Evolutionary conservation across 2,329 filamentous ascomycete genomes (phyloP).

Genomic region (Sporothrix euskadiensis): DNA sequence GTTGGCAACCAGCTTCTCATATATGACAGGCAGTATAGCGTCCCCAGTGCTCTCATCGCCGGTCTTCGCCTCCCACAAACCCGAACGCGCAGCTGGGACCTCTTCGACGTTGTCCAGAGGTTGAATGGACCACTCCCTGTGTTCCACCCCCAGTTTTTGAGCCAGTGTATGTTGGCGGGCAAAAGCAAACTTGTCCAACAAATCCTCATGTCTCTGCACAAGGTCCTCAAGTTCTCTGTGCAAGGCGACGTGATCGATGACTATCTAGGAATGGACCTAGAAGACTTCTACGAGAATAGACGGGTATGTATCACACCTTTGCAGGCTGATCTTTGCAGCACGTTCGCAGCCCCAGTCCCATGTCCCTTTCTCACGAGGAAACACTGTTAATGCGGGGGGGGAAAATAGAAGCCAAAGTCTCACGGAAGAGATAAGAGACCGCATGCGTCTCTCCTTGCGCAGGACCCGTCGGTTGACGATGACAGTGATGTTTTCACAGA

Average conservation of each 20-base stretch:
- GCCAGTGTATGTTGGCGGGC: slow-evolving; percentile 80
- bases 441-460: slow-evolving; percentile 42
- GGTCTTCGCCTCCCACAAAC: slow-evolving; percentile 51
- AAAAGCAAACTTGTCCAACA: slow-evolving; percentile 71
- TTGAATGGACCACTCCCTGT: slow-evolving; percentile 85
- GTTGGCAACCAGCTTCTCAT: slow-evolving; percentile 90
- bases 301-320: slow-evolving; percentile 34
- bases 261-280: slow-evolving; percentile 66
- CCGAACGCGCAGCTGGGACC: slow-evolving; percentile 59
- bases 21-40: slow-evolving; percentile 72
- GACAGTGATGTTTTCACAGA: slow-evolving; percentile 69
- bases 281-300: slow-evolving; percentile 55
- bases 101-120: slow-evolving; percentile 79
- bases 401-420: not conserved
- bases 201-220: slow-evolving; percentile 71
- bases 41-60: slow-evolving; percentile 60
- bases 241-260: slow-evolving; percentile 79
- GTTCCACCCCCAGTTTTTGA: slow-evolving; percentile 89
- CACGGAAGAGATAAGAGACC: slow-evolving; percentile 14
- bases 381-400: not conserved
- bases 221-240: slow-evolving; percentile 77
- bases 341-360: too few species aligned
- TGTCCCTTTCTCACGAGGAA: not conserved
- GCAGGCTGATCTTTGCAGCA: not conserved
- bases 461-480: slow-evolving; percentile 45